Evolutionary conservation across 1,139 yeast genomes (phyloP).

Genomic region (Hansenula sp.): DNA sequence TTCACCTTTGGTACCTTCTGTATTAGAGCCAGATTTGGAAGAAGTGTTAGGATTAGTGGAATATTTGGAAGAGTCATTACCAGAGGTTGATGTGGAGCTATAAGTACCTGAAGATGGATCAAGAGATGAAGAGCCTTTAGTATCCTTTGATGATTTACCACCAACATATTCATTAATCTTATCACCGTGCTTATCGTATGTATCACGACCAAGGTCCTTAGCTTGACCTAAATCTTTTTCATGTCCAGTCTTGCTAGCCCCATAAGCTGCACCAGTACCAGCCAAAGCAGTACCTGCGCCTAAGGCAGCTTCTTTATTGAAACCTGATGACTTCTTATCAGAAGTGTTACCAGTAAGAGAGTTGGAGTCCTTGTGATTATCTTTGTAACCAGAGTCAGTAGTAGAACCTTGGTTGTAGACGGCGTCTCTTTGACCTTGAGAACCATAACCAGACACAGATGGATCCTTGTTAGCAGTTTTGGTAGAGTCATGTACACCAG

Average conservation of each 20-base stretch:
- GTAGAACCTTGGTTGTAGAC: background rate
- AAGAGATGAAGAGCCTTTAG: background rate
- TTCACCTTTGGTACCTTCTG: background rate
- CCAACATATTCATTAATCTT: background rate
- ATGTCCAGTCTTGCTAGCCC: constrained; percentile 1
- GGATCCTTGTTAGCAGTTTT: background rate
- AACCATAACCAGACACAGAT: too few species aligned
- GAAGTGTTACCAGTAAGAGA: background rate
- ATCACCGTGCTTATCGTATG: background rate
- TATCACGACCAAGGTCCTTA: background rate
- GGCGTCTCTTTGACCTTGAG: background rate
- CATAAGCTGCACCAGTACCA: constrained; percentile 1
- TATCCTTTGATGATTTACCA: background rate
- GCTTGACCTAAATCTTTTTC: background rate
- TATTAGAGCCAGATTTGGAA: background rate
- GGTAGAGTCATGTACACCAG: background rate
- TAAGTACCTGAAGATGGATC: background rate
- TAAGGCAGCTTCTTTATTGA: background rate
- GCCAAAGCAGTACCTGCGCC: background rate
- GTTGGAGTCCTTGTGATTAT: too few species aligned
- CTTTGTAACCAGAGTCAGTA: background rate
- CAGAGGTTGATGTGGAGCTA: background rate
- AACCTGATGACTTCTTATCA: background rate
- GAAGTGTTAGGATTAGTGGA: too few species aligned
- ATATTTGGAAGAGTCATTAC: background rate